A percentile compares a stretch with the other conserved stretches of the same genome.
Conservation (phyloP, 768 basidiomycete genomes). For the Suillus tomentosus region DNA sequence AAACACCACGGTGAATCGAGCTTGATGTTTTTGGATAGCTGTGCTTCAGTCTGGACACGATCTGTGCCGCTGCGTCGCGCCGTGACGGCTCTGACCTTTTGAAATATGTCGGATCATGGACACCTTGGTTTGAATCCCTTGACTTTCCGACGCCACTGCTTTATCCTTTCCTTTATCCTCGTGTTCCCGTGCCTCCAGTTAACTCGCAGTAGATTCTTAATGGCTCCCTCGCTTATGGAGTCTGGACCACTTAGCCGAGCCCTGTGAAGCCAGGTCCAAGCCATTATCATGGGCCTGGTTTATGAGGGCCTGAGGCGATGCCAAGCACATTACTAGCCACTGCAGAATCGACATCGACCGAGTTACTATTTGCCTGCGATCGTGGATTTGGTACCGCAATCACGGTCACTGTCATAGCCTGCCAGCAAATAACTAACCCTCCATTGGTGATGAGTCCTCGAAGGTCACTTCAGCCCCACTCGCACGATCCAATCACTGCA, state of each 20-base stretch:
- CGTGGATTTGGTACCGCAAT: neutral
- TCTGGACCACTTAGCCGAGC: neutral
- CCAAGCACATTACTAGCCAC: too few species aligned
- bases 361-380: neutral
- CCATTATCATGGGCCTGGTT: neutral
- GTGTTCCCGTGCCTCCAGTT: neutral
- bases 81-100: neutral
- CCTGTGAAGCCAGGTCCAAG: neutral
- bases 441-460: neutral
- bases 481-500: neutral
- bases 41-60: neutral
- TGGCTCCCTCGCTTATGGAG: neutral
- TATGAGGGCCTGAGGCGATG: neutral
- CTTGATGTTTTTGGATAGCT: neutral
- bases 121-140: neutral
- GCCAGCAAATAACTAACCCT: neutral
- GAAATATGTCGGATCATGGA: neutral
- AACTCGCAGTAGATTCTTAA: neutral
- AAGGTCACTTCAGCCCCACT: neutral
- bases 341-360: neutral
- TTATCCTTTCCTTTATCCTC: neutral
- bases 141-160: neutral
- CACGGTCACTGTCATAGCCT: neutral
- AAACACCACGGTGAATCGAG: neutral
- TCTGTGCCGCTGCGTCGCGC: neutral